These are phyloP conservation scores for Pseudogymnoascus sp. DNA, from an alignment of 2,329 filamentous ascomycete species.

Conservation along the genomic window DNA sequence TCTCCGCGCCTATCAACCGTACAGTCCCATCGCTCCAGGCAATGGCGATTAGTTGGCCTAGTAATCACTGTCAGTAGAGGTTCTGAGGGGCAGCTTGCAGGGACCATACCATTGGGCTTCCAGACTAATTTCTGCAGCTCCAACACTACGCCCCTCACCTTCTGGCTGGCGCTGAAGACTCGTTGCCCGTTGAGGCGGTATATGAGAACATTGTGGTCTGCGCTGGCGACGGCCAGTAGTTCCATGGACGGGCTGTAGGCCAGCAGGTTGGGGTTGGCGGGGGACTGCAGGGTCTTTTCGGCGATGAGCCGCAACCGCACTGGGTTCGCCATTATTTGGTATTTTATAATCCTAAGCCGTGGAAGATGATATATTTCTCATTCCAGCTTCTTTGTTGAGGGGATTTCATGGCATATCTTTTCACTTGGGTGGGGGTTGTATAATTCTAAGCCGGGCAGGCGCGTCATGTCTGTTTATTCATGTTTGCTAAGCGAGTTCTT, in stretches of 20 bases:
- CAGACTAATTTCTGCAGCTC: slow-evolving; percentile 33
- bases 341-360: neutral
- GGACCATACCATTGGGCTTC: slow-evolving; percentile 29
- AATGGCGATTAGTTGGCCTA: slow-evolving; percentile 70
- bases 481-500: slow-evolving; percentile 8
- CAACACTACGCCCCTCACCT: slow-evolving; percentile 26
- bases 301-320: slow-evolving; percentile 42
- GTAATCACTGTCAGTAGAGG: neutral
- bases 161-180: slow-evolving; percentile 45
- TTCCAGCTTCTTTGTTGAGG: neutral
- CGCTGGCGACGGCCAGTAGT: slow-evolving; percentile 65
- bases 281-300: slow-evolving; percentile 50
- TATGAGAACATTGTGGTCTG: slow-evolving; percentile 62
- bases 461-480: slow-evolving; percentile 8
- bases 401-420: neutral
- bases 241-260: slow-evolving; percentile 80
- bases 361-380: neutral
- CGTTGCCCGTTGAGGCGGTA: slow-evolving; percentile 71
- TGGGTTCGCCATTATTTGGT: slow-evolving; percentile 5
- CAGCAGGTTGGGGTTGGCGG: slow-evolving; percentile 51
- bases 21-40: slow-evolving; percentile 77
- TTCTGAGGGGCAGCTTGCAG: neutral
- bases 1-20: slow-evolving; percentile 70
- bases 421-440: neutral
- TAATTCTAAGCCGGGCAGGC: slow-evolving; percentile 2